Evolutionary conservation across 306 rosid species (phyloP), one percentile per base, ranked within the genome.

Genomic region (Sphenostylis stenocarpa): DNA sequence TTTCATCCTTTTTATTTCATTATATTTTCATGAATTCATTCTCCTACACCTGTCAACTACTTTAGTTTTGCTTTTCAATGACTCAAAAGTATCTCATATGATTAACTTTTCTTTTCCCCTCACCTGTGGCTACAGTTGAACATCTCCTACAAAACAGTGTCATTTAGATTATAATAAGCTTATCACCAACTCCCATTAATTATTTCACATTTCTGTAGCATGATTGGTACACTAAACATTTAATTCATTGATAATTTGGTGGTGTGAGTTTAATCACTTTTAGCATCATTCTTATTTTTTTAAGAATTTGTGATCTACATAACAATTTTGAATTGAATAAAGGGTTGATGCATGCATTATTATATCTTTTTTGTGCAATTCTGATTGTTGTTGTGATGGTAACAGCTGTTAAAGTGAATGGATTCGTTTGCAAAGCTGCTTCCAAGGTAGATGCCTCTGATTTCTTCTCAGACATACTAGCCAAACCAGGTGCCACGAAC

Each of bases 401-500:
- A 81, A 72, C 91, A 92, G 98, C 52, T 14, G 74, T 73, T 34
- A 86, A 89, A 69, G 86, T 90, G 43, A 95, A 90, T 43, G 98
- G 98, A 61, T 95, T 86, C 83, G 19, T 82, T 39, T 95, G 98
- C 87, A 95, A 95, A 83, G 17, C 70, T 31, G 47, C 65, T 3
- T 51, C 90, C 2, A 79, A 84, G 39, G 81, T 86, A 55, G 83
- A 83, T 4, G 93, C 90, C 23, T 36, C 82, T 1, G 97, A 95
- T 87, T 95, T 95, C 90, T 92, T 62, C 84, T 86, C 79, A 7
- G 34, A 75, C 43, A 84, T 84, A 14, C n/a, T 92, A 21, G 93
- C 89, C 33, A 89, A 86, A 20, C 89, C 95, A 3, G 97, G 96
- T 26, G 82, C 77, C 12, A 88, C 93, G 73, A 92, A 90, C 91